Conservation (phyloP, 495 filamentous ascomycete species). For the Lindgomyces ingoldianus region DNA sequence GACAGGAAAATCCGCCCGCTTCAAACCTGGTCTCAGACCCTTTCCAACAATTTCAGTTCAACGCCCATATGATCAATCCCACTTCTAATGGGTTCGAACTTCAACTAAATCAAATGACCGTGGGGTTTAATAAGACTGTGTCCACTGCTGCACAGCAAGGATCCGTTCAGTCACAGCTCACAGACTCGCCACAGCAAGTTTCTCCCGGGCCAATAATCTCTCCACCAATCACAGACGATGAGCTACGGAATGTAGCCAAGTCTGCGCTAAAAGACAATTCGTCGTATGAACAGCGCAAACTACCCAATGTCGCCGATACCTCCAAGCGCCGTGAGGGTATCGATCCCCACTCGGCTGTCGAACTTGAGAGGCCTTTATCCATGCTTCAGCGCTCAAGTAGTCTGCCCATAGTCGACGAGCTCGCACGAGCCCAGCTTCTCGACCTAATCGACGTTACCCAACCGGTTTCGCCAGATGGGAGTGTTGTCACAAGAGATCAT, state of each 20-base stretch:
- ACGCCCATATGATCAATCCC: conserved; percentile 8
- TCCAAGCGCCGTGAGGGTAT: no score
- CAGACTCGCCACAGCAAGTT: conserved; percentile 16
- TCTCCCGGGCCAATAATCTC: conserved; percentile 11
- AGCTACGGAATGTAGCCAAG: not conserved
- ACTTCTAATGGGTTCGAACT: conserved; percentile 13
- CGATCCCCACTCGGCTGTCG: not conserved
- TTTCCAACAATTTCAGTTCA: conserved; percentile 21
- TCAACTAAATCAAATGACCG: conserved; percentile 17
- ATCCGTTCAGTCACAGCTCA: conserved; percentile 15
- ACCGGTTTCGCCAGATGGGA: conserved; percentile 48
- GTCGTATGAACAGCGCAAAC: no score
- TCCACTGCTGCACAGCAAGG: conserved; percentile 7
- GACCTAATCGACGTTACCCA: conserved; percentile 49
- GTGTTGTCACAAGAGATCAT: conserved; percentile 48
- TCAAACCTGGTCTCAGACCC: conserved; percentile 8
- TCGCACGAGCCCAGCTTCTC: conserved; percentile 48
- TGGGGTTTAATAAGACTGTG: conserved; percentile 1
- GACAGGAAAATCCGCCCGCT: conserved; percentile 9
- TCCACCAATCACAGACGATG: conserved; percentile 24
- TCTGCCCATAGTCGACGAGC: conserved; percentile 46
- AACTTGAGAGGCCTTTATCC: conserved; percentile 42
- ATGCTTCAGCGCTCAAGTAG: conserved; percentile 42
- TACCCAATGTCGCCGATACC: no score
- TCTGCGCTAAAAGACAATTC: not conserved